phyloP scores from a whole-genome alignment of 108 stramenopile genomes.

The Skeletonema menzelii region DNA sequence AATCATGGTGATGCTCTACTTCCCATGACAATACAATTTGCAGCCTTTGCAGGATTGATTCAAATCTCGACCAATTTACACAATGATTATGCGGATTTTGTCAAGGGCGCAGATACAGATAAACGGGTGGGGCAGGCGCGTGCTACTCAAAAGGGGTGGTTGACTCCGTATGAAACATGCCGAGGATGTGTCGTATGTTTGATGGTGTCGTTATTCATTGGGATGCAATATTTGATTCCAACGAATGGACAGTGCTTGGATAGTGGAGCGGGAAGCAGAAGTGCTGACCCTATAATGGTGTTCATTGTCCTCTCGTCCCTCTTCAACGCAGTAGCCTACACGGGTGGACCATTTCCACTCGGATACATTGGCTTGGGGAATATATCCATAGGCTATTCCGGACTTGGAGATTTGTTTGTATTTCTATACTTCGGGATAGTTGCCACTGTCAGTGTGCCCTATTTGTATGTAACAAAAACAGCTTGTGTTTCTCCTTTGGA shows the following conservation, averaged over 20 bases:
- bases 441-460: slow-evolving; percentile 75
- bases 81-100: slow-evolving; percentile 92
- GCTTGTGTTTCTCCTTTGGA: slow-evolving; percentile 1
- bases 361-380: slow-evolving; percentile 84
- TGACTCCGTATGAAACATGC: slow-evolving; percentile 73
- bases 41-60: slow-evolving; percentile 49
- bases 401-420: slow-evolving; percentile 87
- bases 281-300: slow-evolving; percentile 26
- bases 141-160: slow-evolving; percentile 90
- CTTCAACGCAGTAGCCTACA: slow-evolving; percentile 88
- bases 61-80: slow-evolving; percentile 90
- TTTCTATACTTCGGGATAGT: slow-evolving; percentile 90
- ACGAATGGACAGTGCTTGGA: neutral
- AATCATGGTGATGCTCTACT: neutral
- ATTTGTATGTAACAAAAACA: slow-evolving; percentile 45
- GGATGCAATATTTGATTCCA: slow-evolving; percentile 48
- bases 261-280: neutral
- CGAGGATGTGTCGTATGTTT: slow-evolving; percentile 59
- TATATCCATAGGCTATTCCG: slow-evolving; percentile 83
- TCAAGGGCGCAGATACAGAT: slow-evolving; percentile 83
- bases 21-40: slow-evolving; percentile 29
- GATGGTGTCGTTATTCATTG: slow-evolving; percentile 47
- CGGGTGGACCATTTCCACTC: slow-evolving; percentile 87
- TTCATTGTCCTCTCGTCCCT: slow-evolving; percentile 59
- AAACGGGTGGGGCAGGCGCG: slow-evolving; percentile 87